Percentiles rank a stretch among this genome's conserved stretches.
phyloP scores from a whole-genome alignment of 805 yeast genomes.

The Spathaspora gorwiae region DNA sequence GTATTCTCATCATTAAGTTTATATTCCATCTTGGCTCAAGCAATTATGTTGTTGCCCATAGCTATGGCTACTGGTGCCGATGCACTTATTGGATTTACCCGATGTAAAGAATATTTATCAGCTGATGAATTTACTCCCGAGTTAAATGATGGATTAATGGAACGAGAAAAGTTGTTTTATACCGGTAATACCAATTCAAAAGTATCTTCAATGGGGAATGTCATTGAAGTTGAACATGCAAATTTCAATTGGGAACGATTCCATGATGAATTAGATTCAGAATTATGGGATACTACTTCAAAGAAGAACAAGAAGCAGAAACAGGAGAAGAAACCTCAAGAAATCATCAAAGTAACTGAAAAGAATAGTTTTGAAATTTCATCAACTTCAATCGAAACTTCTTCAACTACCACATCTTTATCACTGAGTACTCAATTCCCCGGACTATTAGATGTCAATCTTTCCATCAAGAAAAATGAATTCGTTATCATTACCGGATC shows the following conservation, averaged over 20 bases:
- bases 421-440: conserved; percentile 14
- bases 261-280: conserved; percentile 18
- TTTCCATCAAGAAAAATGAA: conserved; percentile 27
- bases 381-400: background rate
- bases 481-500: conserved; percentile 40
- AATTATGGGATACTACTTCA: conserved; percentile 21
- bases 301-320: conserved; percentile 7
- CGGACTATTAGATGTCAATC: conserved; percentile 31
- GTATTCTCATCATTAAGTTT: conserved; percentile 42
- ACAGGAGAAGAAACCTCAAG: background rate
- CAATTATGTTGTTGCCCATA: conserved; percentile 39
- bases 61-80: conserved; percentile 44
- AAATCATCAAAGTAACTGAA: too few relatives aligned
- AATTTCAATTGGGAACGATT: conserved; percentile 29
- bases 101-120: conserved; percentile 22
- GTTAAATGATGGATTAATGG: conserved; percentile 9
- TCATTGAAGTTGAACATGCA: conserved; percentile 21
- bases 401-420: background rate
- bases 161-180: conserved; percentile 5
- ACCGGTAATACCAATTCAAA: background rate
- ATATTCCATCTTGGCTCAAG: conserved; percentile 40
- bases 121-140: conserved; percentile 19
- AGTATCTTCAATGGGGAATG: background rate
- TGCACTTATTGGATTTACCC: conserved; percentile 36
- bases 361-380: background rate